phyloP scores from a whole-genome alignment of 2,329 filamentous ascomycete genomes.

The Neurospora sp. region DNA sequence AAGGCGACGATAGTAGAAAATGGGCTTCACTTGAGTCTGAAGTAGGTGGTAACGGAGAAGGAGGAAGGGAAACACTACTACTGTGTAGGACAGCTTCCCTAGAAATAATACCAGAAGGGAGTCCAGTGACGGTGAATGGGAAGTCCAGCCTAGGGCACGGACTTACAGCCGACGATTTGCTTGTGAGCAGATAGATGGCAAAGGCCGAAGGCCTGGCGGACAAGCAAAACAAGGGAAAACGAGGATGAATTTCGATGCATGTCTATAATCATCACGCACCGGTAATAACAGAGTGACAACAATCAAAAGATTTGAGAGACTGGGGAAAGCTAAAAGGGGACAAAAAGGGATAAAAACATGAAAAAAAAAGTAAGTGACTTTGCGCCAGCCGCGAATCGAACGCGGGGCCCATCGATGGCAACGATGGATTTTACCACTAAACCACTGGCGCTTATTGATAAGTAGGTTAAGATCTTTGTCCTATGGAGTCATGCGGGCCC shows the following conservation, averaged over 20 bases:
- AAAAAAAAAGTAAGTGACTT: background rate
- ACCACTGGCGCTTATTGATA: constrained; percentile 25
- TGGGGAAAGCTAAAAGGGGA: background rate
- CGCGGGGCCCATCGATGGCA: constrained; percentile 38
- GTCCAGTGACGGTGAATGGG: background rate
- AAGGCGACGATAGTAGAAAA: background rate
- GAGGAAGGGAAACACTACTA: background rate
- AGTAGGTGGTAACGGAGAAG: background rate
- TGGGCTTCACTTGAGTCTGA: background rate
- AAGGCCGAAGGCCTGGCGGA: background rate
- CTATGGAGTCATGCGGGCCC: background rate
- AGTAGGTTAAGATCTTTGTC: background rate
- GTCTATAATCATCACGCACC: background rate
- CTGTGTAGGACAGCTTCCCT: background rate
- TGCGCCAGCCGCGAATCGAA: constrained; percentile 20
- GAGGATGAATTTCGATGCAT: background rate
- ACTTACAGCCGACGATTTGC: background rate
- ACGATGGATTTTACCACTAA: constrained; percentile 45
- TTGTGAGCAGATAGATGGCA: background rate
- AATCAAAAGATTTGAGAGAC: background rate
- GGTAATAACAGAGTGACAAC: background rate
- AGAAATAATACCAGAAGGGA: background rate
- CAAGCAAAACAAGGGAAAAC: background rate
- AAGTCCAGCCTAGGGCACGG: background rate
- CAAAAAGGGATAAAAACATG: background rate